Evolutionary conservation across 129 eudicot genomes (phyloP).

Genomic region (Lactuca sativa): DNA sequence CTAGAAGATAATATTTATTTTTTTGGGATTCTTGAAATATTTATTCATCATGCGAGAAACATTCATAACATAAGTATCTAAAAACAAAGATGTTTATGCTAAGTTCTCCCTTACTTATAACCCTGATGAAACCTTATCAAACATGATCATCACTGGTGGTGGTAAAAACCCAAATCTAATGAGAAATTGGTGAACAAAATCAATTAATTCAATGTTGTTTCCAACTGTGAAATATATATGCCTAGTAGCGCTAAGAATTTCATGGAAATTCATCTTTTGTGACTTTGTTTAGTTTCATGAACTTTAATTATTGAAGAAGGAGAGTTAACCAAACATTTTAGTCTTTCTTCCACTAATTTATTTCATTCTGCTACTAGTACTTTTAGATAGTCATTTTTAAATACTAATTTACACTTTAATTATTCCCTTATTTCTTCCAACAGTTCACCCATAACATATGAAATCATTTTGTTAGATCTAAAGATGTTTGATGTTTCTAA

Average conservation of each 20-base stretch:
- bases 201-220: conserved; percentile 53
- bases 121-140: conserved; percentile 70
- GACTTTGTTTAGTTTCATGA: conserved; percentile 70
- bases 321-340: conserved; percentile 56
- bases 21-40: conserved; percentile 70
- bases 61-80: conserved; percentile 89
- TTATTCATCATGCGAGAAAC: conserved; percentile 81
- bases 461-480: conserved; percentile 48
- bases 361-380: conserved; percentile 92
- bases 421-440: not conserved
- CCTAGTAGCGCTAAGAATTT: conserved; percentile 60
- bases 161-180: conserved; percentile 80
- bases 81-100: conserved; percentile 85
- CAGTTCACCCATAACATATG: conserved; percentile 39
- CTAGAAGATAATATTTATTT: conserved; percentile 36
- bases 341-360: conserved; percentile 79
- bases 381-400: conserved; percentile 48
- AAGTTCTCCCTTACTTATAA: conserved; percentile 79
- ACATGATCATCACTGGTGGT: conserved; percentile 60
- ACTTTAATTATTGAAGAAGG: conserved; percentile 48
- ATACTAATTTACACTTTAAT: conserved; percentile 29
- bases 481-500: conserved; percentile 36
- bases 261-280: conserved; percentile 85
- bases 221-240: conserved; percentile 95
- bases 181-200: conserved; percentile 55